phyloP scores from a whole-genome alignment of 306 rosid species.

The Biancaea sappan region DNA sequence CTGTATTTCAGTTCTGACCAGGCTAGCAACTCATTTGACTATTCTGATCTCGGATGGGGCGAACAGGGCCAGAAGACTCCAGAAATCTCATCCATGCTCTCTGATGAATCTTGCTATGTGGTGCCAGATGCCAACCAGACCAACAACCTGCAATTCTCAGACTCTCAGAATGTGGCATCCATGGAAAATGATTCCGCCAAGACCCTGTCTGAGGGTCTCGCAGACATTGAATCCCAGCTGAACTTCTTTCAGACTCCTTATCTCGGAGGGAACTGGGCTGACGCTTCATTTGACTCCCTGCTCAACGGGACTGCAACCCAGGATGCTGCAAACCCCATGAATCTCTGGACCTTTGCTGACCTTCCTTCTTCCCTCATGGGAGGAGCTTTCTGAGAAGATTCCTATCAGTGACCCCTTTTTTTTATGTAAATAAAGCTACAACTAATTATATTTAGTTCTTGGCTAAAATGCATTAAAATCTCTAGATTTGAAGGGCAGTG shows the following conservation, averaged over 20 bases:
- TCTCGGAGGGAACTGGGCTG: slow-evolving; percentile 67
- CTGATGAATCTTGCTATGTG: slow-evolving; percentile 53
- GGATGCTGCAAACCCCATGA: slow-evolving; percentile 64
- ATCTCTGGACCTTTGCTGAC: slow-evolving; percentile 86
- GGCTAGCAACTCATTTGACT: slow-evolving; percentile 78
- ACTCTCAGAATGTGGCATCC: slow-evolving; percentile 39
- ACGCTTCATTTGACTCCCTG: slow-evolving; percentile 56
- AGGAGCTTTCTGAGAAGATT: slow-evolving; percentile 56
- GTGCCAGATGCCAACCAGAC: slow-evolving; percentile 53
- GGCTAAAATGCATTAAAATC: too few relatives aligned
- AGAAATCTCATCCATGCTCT: slow-evolving; percentile 77
- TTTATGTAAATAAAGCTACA: slow-evolving; percentile 91
- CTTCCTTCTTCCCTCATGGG: slow-evolving; percentile 56
- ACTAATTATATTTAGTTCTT: too few relatives aligned
- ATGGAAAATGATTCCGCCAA: slow-evolving; percentile 41
- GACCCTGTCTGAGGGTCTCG: slow-evolving; percentile 78
- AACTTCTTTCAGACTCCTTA: slow-evolving; percentile 64
- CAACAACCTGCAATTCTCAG: slow-evolving; percentile 44
- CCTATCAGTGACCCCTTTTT: slow-evolving; percentile 27
- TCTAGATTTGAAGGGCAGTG: too few relatives aligned
- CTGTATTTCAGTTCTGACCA: slow-evolving; percentile 70
- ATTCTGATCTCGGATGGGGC: slow-evolving; percentile 74
- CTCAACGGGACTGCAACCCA: slow-evolving; percentile 57
- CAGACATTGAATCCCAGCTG: slow-evolving; percentile 72
- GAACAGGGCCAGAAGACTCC: slow-evolving; percentile 79